Evolutionary conservation across 2,329 filamentous ascomycete genomes (phyloP), one percentile per base, ranked within the genome.

Genomic region (Pezicula radicicola): DNA sequence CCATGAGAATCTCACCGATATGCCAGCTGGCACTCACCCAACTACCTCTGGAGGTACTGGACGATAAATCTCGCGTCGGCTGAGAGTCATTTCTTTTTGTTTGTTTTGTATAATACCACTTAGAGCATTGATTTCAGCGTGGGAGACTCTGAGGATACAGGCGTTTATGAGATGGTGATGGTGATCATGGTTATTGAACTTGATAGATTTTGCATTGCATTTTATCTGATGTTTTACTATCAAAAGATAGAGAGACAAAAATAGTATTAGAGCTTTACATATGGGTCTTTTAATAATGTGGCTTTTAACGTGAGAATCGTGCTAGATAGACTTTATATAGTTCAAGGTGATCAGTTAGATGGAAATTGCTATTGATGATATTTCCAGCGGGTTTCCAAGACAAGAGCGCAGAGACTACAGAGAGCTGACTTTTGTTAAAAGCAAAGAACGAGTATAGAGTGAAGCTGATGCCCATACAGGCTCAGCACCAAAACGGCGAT

Each of bases 401-500:
- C 55, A 69, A 40, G 4, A 61, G 66, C 10, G 57, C 57, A 45
- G 56, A 60, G 15, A 54, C 51, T 12, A 21, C 27, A 13, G 68
- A 72, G 30, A 74, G 74, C 52, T 73, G 76, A 55, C 62, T 82
- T 53, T 63, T 82, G 13, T 59, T 71, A 6, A 55, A 76, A 58
- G 80, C 79, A 19, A 68, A 70, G 55, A 70, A 76, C 49, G 63
- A 68, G 18, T 81, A 79, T 64, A 71, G 74, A 8, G 78, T 75
- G 33, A 71, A 75, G 50, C 62, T 81, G 41, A 66, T 75, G 47
- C 77, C 78, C 12, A 69, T 78, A 39, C 62, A 71, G 49, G 66
- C 76, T 6, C 66, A 46, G 46, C 41, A 53, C 27, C 25, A 27
- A 39, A 13, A 41, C 3, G 19, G 43, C 3, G n/a, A 53, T 49